Base-by-base conservation (phyloP, 352 stramenopile species). In the Phytophthora sp. region DNA sequence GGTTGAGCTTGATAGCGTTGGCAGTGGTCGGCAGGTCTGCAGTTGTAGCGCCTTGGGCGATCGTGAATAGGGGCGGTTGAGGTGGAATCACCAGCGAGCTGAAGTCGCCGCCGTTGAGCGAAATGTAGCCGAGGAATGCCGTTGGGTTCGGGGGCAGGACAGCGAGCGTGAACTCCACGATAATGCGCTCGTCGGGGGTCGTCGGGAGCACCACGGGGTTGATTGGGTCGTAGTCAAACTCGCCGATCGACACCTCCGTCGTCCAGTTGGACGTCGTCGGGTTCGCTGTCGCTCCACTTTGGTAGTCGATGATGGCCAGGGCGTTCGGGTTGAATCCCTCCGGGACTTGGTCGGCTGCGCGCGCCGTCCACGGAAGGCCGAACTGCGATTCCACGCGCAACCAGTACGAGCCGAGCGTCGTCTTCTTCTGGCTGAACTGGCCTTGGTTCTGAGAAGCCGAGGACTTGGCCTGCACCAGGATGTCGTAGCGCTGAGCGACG, bases 241-340 rank as follows among this genome's bases (percentile, higher is more conserved):
- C 72, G 17, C 46, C 54, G 30, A 84, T 79, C 0, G 72, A 45
- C 20, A 69, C 54, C 2, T 55, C 45, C 13, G 49, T 72, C 5
- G 58, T n/a, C 72, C 68, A 77, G 10, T 17, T 42, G 7, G 59
- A 63, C 18, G 64, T 62, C 1, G 69, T 80, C 5, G 68, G 71
- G 21, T 76, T 20, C 3, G 48, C 60, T 0, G 35, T 74, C 3
- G 48, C 59, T 10, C 28, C 35, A 10, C 30, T 53, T 6, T 69
- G 12, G 34, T 82, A 82, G 34, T 76, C 65, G 26, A 82, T 66
- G 23, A 82, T 76, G 1, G 65, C 73, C 13, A 82, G 54, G 0
- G 63, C 73, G 30, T 78, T 49, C 9, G 66, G 68, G 48, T 76
- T 74, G 45, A 82, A 82, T 12, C 65, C 69, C 1, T 42, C 60